These are phyloP conservation scores for Arctium minus DNA, from an alignment of 129 eudicot genomes.

Conservation along the genomic window DNA sequence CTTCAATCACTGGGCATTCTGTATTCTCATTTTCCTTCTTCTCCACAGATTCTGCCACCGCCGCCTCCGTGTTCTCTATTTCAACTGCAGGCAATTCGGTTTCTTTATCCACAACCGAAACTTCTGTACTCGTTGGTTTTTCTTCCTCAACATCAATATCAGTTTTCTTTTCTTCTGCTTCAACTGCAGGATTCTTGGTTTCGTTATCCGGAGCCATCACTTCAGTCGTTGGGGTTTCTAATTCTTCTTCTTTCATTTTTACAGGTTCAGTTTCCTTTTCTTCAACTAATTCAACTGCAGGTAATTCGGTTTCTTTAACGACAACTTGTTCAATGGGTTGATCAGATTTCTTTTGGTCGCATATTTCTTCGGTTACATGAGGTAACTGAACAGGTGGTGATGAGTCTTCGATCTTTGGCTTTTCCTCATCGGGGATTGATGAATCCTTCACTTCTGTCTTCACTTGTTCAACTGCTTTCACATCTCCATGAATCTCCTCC, in stretches of 20 bases:
- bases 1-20: slow-evolving; percentile 13
- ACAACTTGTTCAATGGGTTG: slow-evolving; percentile 24
- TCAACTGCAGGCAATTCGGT: not conserved
- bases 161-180: slow-evolving; percentile 25
- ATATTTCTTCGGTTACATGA: slow-evolving; percentile 20
- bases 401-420: slow-evolving; percentile 9
- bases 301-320: slow-evolving; percentile 2
- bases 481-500: slow-evolving; percentile 37
- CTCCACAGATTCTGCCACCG: slow-evolving; percentile 16
- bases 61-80: slow-evolving; percentile 5
- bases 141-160: slow-evolving; percentile 13
- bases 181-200: slow-evolving; percentile 18
- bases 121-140: slow-evolving; percentile 10
- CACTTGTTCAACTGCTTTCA: slow-evolving; percentile 15
- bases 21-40: slow-evolving; percentile 27
- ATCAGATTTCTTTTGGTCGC: not conserved
- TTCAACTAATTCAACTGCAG: slow-evolving; percentile 10
- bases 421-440: not conserved
- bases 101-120: not conserved
- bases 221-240: slow-evolving; percentile 23
- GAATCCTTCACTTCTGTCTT: slow-evolving; percentile 6
- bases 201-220: slow-evolving; percentile 23
- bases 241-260: slow-evolving; percentile 19
- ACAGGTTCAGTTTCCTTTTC: slow-evolving; percentile 11
- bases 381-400: not conserved